Conservation (phyloP, 2,329 filamentous ascomycete genomes). For the Xylaria hypoxylon region DNA sequence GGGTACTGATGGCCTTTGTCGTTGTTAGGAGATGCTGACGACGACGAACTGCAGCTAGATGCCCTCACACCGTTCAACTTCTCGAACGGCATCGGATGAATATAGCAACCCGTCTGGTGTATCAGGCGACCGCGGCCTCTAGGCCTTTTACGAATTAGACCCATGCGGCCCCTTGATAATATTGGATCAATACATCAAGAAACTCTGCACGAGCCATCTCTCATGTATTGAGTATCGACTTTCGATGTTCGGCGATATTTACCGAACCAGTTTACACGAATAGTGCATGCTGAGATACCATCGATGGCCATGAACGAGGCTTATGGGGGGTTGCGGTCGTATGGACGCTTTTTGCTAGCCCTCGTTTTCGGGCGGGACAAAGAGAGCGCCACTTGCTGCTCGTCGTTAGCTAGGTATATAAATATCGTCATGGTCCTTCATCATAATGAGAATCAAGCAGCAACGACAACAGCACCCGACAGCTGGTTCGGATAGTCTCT, state of each 20-base stretch:
- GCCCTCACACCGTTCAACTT: conserved; percentile 12
- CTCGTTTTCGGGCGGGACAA: not conserved
- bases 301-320: conserved; percentile 9
- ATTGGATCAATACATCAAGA: conserved; percentile 37
- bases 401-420: conserved; percentile 32
- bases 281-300: conserved; percentile 7
- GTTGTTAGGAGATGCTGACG: conserved; percentile 37
- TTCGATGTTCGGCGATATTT: conserved; percentile 19
- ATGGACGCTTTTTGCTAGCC: not conserved
- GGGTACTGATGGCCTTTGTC: conserved; percentile 23
- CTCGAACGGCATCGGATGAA: conserved; percentile 20
- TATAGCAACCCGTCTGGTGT: conserved; percentile 17
- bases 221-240: conserved; percentile 25
- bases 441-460: conserved; percentile 18
- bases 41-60: conserved; percentile 29
- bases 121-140: conserved; percentile 27
- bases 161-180: conserved; percentile 39
- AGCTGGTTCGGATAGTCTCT: conserved; percentile 28
- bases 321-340: conserved; percentile 23
- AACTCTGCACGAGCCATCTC: conserved; percentile 30
- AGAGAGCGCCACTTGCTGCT: conserved; percentile 2
- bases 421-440: conserved; percentile 19
- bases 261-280: conserved; percentile 9
- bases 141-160: conserved; percentile 32
- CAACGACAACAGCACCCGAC: conserved; percentile 35